These are phyloP conservation scores for Podospora conica DNA, from an alignment of 495 filamentous ascomycete genomes.

Conservation along the genomic window DNA sequence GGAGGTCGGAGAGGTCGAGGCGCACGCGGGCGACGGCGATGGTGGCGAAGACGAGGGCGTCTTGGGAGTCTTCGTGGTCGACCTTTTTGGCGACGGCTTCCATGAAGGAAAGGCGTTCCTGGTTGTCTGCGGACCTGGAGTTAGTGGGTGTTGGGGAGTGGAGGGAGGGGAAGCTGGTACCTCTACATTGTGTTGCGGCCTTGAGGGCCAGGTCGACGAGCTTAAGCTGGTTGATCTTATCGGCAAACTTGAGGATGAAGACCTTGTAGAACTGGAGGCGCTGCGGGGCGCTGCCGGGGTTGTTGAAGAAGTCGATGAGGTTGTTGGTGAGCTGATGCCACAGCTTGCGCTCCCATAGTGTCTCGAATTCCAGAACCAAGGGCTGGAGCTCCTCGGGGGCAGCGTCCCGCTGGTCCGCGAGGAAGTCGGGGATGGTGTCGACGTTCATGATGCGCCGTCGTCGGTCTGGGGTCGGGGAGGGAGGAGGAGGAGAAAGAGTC, in stretches of 20 bases:
- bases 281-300: constrained; percentile 71
- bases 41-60: constrained; percentile 91
- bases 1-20: constrained; percentile 66
- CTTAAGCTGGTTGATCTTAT: constrained; percentile 98
- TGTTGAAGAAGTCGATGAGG: constrained; percentile 82
- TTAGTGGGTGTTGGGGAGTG: neutral
- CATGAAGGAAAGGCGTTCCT: constrained; percentile 84
- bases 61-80: constrained; percentile 86
- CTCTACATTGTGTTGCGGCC: constrained; percentile 79
- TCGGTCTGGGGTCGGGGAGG: neutral
- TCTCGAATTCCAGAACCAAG: constrained; percentile 87
- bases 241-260: constrained; percentile 92
- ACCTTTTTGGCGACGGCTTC: constrained; percentile 78
- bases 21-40: constrained; percentile 87
- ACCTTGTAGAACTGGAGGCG: constrained; percentile 84
- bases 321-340: constrained; percentile 97
- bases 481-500: neutral
- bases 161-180: constrained; percentile 38
- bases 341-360: constrained; percentile 96
- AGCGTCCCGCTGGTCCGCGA: constrained; percentile 76
- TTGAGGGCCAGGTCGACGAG: constrained; percentile 84
- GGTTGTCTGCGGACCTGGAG: constrained; percentile 53
- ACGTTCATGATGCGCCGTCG: constrained; percentile 54
- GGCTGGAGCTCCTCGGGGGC: constrained; percentile 82
- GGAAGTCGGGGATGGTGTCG: constrained; percentile 86